Percentiles rank a stretch among this genome's conserved stretches.
Evolutionary conservation across 306 rosid species (phyloP).

Genomic region (Medicago ruthenica): DNA sequence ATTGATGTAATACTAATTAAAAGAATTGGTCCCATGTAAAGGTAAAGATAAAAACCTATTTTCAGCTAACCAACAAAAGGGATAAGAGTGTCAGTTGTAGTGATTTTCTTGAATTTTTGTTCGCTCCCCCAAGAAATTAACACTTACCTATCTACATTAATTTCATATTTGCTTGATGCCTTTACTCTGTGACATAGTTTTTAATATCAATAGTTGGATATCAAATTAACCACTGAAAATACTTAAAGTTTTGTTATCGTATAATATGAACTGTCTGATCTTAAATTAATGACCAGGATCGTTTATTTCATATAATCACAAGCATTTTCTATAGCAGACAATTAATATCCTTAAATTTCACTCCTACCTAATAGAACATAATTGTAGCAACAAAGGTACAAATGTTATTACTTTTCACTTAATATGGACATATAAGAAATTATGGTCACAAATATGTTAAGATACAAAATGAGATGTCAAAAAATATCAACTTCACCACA

Average conservation of each 20-base stretch:
- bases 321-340: not conserved
- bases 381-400: slow-evolving; percentile 30
- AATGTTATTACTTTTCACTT: not conserved
- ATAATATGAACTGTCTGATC: not conserved
- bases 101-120: not conserved
- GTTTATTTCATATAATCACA: no score
- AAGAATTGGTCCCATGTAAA: not conserved
- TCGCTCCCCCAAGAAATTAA: not conserved
- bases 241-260: not conserved
- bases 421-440: slow-evolving; percentile 21
- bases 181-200: not conserved
- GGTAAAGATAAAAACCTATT: slow-evolving; percentile 1
- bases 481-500: slow-evolving; percentile 41
- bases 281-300: not conserved
- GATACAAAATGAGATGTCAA: slow-evolving; percentile 3
- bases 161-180: not conserved
- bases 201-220: not conserved
- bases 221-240: not conserved
- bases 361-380: not conserved
- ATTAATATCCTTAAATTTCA: not conserved
- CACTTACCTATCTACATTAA: not conserved
- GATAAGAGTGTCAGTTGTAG: slow-evolving; percentile 43
- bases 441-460: slow-evolving; percentile 32
- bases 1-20: not conserved
- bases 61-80: slow-evolving; percentile 28